phyloP scores from a whole-genome alignment of 108 stramenopile genomes.

The Discostella stelligeroides region DNA sequence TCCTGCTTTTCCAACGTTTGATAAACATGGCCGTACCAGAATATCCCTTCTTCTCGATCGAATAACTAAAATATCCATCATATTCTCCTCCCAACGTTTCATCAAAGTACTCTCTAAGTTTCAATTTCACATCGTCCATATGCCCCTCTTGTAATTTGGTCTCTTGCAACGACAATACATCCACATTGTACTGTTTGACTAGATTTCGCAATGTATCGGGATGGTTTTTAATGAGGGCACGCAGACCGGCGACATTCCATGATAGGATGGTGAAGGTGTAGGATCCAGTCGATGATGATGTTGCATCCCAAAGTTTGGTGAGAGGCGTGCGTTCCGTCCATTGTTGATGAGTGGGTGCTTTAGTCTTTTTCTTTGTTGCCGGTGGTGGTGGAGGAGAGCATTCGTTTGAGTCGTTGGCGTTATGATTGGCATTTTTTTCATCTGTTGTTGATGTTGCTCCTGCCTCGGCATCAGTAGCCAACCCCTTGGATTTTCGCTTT shows the following conservation, averaged over 20 bases:
- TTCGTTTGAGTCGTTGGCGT: too few species aligned
- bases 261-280: constrained; percentile 82
- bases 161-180: constrained; percentile 92
- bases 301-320: constrained; percentile 60
- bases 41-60: constrained; percentile 95
- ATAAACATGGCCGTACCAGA: constrained; percentile 94
- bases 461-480: too few species aligned
- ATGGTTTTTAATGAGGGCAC: constrained; percentile 76
- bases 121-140: constrained; percentile 77
- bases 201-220: constrained; percentile 66
- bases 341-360: constrained; percentile 61
- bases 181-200: constrained; percentile 62
- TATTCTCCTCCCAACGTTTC: constrained; percentile 83
- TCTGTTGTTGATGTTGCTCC: background rate
- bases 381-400: background rate
- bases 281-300: constrained; percentile 46
- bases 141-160: constrained; percentile 89
- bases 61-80: constrained; percentile 85
- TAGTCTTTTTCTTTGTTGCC: constrained; percentile 5
- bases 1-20: constrained; percentile 43
- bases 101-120: constrained; percentile 61
- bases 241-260: constrained; percentile 94
- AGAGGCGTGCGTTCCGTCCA: constrained; percentile 78
- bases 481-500: constrained; percentile 14
- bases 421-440: background rate